A percentile compares a stretch with the other conserved stretches of the same genome.
These are phyloP conservation scores for Phytopythium montanum DNA, from an alignment of 352 stramenopile genomes.

Conservation along the genomic window DNA sequence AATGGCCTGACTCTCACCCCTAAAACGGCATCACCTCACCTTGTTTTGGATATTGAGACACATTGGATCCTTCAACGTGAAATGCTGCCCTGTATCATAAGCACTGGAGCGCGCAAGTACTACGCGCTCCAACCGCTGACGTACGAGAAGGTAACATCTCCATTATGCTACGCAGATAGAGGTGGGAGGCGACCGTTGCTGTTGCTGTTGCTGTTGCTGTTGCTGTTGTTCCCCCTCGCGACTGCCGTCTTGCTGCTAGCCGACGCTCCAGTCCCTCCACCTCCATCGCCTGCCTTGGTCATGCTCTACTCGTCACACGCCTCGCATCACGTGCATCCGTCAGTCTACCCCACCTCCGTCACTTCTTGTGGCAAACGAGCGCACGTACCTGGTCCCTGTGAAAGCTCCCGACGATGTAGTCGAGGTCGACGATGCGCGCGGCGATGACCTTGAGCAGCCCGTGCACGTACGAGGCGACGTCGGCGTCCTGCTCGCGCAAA, in stretches of 20 bases:
- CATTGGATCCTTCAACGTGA: no score
- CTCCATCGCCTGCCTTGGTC: background rate
- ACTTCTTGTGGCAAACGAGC: no score
- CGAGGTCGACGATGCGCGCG: slow-evolving; percentile 79
- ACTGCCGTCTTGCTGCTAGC: background rate
- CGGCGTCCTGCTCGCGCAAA: slow-evolving; percentile 69
- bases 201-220: background rate
- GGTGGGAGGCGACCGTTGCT: background rate
- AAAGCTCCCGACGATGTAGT: slow-evolving; percentile 79
- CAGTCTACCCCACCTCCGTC: no score
- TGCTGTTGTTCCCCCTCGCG: background rate
- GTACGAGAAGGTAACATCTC: no score
- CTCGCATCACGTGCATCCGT: background rate
- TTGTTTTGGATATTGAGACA: no score
- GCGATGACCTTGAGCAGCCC: slow-evolving; percentile 75
- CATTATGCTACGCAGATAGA: background rate
- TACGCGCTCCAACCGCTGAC: background rate
- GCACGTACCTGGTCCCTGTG: slow-evolving; percentile 45
- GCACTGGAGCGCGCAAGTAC: background rate
- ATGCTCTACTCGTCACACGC: background rate
- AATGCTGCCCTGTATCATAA: no score
- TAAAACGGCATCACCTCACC: no score
- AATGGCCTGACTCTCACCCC: no score
- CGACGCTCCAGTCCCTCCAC: background rate
- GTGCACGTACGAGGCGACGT: slow-evolving; percentile 72